Evolutionary conservation across 140 eudicot genomes (phyloP), one percentile per base, ranked within the genome.

Genomic region (Bidens hawaiensis): DNA sequence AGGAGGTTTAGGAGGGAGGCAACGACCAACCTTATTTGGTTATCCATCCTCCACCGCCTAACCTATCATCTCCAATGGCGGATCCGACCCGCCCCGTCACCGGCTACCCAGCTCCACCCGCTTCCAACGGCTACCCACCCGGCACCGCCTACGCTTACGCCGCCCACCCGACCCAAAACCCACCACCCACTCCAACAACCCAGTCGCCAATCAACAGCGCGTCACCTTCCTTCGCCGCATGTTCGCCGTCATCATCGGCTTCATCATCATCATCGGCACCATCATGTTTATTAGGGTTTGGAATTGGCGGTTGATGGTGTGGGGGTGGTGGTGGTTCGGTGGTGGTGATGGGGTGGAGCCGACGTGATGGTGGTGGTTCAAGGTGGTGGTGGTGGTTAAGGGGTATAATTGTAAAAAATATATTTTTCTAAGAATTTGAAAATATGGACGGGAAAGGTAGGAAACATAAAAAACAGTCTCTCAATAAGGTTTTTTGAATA

Each of bases 141-240:
- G 1, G 12, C 65, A 19, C 50, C 51, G 78, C 59, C 73, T 76
- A 83, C 65, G 90, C 81, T 4, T 83, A 78, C 82, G 77, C 76
- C 26, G 74, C 79, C 0, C 82, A 82, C 0, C 87, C 87, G 2
- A n/a, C 15, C 3, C 89, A 68, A 0, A 74, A 28, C 4, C 27
- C 22, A 4, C 73, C 68, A 21, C 52, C 49, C 24, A 72, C 85
- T 70, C 72, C 74, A 60, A 70, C 50, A 66, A 76, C 66, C 81
- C 86, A 5, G 49, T 73, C 56, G 28, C 79, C 49, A 59, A 73
- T 58, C 89, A 70, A 12, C 87, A 70, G 19, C 96, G 85, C 60
- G 76, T 78, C 79, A 75, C 80, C 74, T 78, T 86, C 69, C 69
- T 85, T 82, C 94, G 95, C 78, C 89, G 89, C 33, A 36, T 36